These are phyloP conservation scores for Hansenula lynferdii DNA, from an alignment of 1,139 yeast genomes.

Conservation along the genomic window DNA sequence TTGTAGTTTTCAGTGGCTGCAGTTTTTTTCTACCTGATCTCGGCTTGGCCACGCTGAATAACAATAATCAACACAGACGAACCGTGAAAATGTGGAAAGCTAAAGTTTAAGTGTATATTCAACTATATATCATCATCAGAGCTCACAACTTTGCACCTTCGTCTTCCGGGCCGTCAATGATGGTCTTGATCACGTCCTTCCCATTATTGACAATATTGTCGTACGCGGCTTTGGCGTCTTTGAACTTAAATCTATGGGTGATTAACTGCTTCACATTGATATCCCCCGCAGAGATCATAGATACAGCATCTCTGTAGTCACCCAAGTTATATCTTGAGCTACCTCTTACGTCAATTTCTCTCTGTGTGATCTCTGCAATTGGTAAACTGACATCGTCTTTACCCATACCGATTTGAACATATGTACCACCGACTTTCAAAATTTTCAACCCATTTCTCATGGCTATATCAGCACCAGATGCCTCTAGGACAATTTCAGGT, in stretches of 20 bases:
- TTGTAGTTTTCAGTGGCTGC: no score
- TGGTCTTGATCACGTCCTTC: conserved; percentile 56
- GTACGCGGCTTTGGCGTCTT: conserved; percentile 78
- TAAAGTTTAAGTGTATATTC: no score
- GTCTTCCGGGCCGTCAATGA: conserved; percentile 49
- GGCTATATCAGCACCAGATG: conserved; percentile 71
- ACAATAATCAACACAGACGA: no score
- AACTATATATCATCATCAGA: no score
- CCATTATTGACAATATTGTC: conserved; percentile 48
- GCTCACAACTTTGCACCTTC: not conserved
- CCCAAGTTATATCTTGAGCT: conserved; percentile 79
- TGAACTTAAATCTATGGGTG: conserved; percentile 71
- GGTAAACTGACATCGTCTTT: conserved; percentile 66
- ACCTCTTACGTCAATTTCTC: conserved; percentile 68
- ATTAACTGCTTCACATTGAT: conserved; percentile 63
- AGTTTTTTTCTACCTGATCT: no score
- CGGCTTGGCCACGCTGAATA: no score
- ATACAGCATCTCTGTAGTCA: conserved; percentile 74
- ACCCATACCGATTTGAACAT: conserved; percentile 78
- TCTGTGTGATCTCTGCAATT: conserved; percentile 62
- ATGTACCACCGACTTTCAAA: conserved; percentile 57
- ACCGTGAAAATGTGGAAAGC: no score
- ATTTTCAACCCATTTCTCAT: conserved; percentile 58
- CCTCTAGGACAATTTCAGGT: conserved; percentile 64
- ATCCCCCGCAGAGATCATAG: conserved; percentile 55